Conservation (phyloP, 2,329 filamentous ascomycete genomes). For the Dactylellina parvicollis region DNA sequence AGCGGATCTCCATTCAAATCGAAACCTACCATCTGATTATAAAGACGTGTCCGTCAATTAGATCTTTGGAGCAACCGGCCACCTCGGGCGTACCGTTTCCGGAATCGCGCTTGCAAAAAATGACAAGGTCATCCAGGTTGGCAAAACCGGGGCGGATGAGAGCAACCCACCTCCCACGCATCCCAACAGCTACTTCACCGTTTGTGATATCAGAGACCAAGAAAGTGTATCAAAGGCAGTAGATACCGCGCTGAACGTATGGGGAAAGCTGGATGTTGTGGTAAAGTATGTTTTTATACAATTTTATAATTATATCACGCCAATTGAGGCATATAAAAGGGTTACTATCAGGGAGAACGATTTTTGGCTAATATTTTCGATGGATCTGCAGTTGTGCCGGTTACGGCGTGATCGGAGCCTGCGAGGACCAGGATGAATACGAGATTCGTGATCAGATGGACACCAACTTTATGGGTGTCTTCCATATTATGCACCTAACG, state of each 20-base stretch:
- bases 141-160: conserved; percentile 71
- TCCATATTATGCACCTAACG: conserved; percentile 90
- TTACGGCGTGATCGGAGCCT: conserved; percentile 90
- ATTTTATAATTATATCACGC: neutral
- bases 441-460: conserved; percentile 96
- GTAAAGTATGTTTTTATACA: conserved; percentile 69
- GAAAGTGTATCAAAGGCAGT: conserved; percentile 80
- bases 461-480: conserved; percentile 94
- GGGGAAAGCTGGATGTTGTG: conserved; percentile 85
- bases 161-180: conserved; percentile 78
- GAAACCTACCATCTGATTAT: neutral
- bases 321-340: conserved; percentile 26
- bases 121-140: conserved; percentile 86
- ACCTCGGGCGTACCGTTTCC: conserved; percentile 91
- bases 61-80: conserved; percentile 96
- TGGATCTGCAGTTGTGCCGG: conserved; percentile 72
- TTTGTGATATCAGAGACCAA: conserved; percentile 88
- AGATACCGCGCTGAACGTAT: conserved; percentile 75
- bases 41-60: neutral
- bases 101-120: conserved; percentile 81
- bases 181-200: conserved; percentile 76
- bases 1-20: conserved; percentile 3
- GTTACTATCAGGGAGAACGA: neutral
- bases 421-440: conserved; percentile 95
- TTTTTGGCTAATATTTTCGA: conserved; percentile 1